Evolutionary conservation across 139 green algal genomes (phyloP).

Genomic region (Coelastrella sp.): DNA sequence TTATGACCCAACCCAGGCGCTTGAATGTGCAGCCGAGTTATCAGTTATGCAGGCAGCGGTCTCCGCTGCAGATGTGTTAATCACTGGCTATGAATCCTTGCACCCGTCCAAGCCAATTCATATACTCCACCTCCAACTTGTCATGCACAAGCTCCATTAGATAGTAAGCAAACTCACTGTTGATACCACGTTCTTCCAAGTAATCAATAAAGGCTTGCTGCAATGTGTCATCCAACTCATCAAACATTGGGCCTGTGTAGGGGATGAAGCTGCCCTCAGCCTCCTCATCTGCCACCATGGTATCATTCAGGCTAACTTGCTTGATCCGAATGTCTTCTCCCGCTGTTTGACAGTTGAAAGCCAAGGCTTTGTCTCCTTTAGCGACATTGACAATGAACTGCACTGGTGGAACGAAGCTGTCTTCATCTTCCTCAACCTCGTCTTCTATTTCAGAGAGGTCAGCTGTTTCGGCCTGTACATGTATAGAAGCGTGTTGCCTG

Average conservation of each 20-base stretch:
- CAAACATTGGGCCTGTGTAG: slow-evolving; percentile 79
- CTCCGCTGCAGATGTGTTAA: no score
- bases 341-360: slow-evolving; percentile 76
- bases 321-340: slow-evolving; percentile 71
- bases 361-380: slow-evolving; percentile 62
- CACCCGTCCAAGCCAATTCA: slow-evolving; percentile 75
- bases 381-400: slow-evolving; percentile 65
- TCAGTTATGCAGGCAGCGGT: no score
- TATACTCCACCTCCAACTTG: slow-evolving; percentile 87
- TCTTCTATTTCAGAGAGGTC: background rate
- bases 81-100: slow-evolving; percentile 53
- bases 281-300: slow-evolving; percentile 36
- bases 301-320: slow-evolving; percentile 58
- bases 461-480: no score
- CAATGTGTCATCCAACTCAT: slow-evolving; percentile 84
- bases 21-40: no score
- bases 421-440: slow-evolving; percentile 58
- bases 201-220: slow-evolving; percentile 75
- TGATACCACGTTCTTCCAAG: slow-evolving; percentile 74
- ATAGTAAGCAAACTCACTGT: slow-evolving; percentile 70
- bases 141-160: slow-evolving; percentile 76
- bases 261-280: slow-evolving; percentile 26
- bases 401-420: slow-evolving; percentile 52
- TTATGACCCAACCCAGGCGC: no score
- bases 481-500: no score